A percentile compares a stretch with the other conserved stretches of the same genome.
These are phyloP conservation scores for Bassia scoparia DNA, from an alignment of 148 eudicot species.

Conservation along the genomic window DNA sequence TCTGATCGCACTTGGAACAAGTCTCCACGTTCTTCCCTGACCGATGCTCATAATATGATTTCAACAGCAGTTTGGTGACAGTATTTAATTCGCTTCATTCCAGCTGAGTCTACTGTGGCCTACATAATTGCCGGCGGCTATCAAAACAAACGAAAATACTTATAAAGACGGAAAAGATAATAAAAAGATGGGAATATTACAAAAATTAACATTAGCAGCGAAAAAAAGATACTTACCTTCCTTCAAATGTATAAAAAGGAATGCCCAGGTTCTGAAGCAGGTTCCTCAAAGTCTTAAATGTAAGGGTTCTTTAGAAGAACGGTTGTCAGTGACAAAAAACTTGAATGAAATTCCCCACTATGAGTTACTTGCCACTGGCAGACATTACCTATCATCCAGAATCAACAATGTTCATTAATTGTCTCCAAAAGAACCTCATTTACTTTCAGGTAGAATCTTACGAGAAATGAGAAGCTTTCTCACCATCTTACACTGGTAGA, in stretches of 20 bases:
- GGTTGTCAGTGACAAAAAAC: conserved; percentile 63
- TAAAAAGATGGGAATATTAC: not conserved
- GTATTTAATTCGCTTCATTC: conserved; percentile 73
- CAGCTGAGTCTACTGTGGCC: conserved; percentile 89
- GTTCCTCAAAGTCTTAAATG: conserved; percentile 48
- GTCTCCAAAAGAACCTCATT: not conserved
- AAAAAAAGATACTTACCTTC: conserved; percentile 47
- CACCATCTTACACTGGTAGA: conserved; percentile 60
- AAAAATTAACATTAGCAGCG: not conserved
- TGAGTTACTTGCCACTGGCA: conserved; percentile 50
- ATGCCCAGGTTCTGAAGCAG: conserved; percentile 58
- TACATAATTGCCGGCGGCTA: conserved; percentile 90
- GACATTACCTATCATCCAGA: conserved; percentile 17
- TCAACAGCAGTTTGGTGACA: conserved; percentile 77
- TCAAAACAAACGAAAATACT: conserved; percentile 22
- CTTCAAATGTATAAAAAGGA: conserved; percentile 71
- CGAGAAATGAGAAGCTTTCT: conserved; percentile 62
- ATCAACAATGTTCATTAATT: conserved; percentile 1
- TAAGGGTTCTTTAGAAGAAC: conserved; percentile 52
- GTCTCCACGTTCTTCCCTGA: conserved; percentile 92
- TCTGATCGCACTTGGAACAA: conserved; percentile 97
- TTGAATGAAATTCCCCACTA: conserved; percentile 93
- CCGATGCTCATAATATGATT: conserved; percentile 93
- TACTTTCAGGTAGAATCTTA: conserved; percentile 28
- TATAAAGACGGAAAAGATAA: not conserved